A percentile compares a stretch with the other conserved stretches of the same genome.
These are phyloP conservation scores for Trichoderma asperelloides DNA, from an alignment of 495 filamentous ascomycete species.

Conservation along the genomic window DNA sequence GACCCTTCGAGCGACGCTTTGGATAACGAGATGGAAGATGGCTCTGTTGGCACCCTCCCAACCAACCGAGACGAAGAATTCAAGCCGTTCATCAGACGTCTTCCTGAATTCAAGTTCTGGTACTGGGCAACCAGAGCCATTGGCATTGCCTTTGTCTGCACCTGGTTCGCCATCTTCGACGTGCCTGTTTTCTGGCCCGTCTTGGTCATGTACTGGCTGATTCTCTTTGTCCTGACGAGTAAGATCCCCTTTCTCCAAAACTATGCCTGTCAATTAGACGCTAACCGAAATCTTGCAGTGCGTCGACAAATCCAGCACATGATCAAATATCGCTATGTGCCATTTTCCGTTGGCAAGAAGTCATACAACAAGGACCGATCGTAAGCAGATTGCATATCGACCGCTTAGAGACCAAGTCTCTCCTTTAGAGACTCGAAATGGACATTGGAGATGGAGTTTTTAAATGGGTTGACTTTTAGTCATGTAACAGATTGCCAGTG, in stretches of 20 bases:
- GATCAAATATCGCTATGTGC: conserved; percentile 99
- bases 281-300: conserved; percentile 49
- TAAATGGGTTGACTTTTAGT: neutral
- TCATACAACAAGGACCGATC: conserved; percentile 56
- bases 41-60: conserved; percentile 66
- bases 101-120: conserved; percentile 99
- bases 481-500: neutral
- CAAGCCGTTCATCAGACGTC: conserved; percentile 86
- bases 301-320: conserved; percentile 98
- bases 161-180: conserved; percentile 88
- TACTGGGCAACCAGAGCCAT: conserved; percentile 85
- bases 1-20: conserved; percentile 86
- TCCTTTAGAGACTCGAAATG: neutral
- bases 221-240: conserved; percentile 92
- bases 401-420: neutral
- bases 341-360: conserved; percentile 88
- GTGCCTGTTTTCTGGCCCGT: conserved; percentile 99
- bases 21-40: conserved; percentile 94
- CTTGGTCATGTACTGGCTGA: conserved; percentile 95
- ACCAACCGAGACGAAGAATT: conserved; percentile 97
- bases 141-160: conserved; percentile 73
- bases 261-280: neutral
- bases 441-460: neutral
- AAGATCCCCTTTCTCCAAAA: conserved; percentile 31
- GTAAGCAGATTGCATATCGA: conserved; percentile 13